Conservation (phyloP, 2,329 filamentous ascomycete genomes). For the Penicillium sp. region DNA sequence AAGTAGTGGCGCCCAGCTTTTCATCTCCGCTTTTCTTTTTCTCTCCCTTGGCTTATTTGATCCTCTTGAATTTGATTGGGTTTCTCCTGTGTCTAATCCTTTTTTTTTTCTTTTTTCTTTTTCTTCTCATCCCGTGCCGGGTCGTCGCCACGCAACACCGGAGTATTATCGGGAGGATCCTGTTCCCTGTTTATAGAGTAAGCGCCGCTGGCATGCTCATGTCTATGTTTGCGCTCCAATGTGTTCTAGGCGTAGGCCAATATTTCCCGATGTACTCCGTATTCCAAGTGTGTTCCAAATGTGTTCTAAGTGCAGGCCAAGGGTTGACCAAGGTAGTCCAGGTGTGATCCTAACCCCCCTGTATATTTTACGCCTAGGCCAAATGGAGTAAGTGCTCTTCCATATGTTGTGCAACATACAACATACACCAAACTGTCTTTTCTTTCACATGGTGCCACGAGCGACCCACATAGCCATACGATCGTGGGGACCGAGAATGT, state of each 20-base stretch:
- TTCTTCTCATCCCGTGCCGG: not conserved
- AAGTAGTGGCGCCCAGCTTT: not conserved
- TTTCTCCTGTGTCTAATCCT: not conserved
- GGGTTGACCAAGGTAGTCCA: too few relatives aligned
- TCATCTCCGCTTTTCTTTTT: slow-evolving; percentile 1
- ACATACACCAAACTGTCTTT: not conserved
- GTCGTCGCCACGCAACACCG: not conserved
- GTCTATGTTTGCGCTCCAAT: too few relatives aligned
- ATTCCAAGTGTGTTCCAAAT: too few relatives aligned
- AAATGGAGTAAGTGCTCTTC: too few relatives aligned
- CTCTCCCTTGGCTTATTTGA: not conserved
- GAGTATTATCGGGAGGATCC: slow-evolving; percentile 1
- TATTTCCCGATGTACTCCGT: too few relatives aligned
- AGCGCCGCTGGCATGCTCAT: too few relatives aligned
- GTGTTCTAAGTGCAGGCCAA: too few relatives aligned
- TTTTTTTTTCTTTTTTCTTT: not conserved
- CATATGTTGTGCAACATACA: too few relatives aligned
- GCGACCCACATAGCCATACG: not conserved
- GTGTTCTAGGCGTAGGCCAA: too few relatives aligned
- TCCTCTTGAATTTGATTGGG: not conserved
- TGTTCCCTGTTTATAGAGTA: not conserved
- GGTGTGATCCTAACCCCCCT: too few relatives aligned
- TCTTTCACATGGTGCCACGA: not conserved
- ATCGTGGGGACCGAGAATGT: not conserved
- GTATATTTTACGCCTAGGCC: too few relatives aligned